A percentile compares a stretch with the other conserved stretches of the same genome.
phyloP scores from a whole-genome alignment of 2,329 filamentous ascomycete genomes.

The Venturia carpophila region DNA sequence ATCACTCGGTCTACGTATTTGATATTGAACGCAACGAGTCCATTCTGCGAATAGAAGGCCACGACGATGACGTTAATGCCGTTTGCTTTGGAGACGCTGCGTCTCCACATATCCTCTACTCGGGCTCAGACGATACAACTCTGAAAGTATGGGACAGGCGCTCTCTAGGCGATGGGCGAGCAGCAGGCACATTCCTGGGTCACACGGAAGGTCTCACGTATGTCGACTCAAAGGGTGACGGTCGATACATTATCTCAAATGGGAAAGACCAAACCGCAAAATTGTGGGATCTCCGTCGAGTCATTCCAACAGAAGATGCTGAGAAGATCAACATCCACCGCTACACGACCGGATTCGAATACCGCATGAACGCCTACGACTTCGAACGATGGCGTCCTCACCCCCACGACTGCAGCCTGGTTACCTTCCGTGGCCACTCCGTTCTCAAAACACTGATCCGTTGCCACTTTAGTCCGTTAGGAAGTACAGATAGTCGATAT shows the following conservation, averaged over 20 bases:
- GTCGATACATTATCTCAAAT: constrained; percentile 85
- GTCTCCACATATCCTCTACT: constrained; percentile 91
- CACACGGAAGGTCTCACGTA: constrained; percentile 60
- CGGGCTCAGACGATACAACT: constrained; percentile 87
- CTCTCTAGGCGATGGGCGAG: constrained; percentile 53
- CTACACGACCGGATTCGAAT: constrained; percentile 62
- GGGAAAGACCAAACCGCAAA: constrained; percentile 97
- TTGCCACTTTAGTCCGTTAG: constrained; percentile 87
- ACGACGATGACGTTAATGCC: constrained; percentile 86
- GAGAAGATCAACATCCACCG: constrained; percentile 48
- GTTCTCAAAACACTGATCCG: constrained; percentile 86
- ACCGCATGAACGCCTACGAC: constrained; percentile 61
- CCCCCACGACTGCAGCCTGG: constrained; percentile 79
- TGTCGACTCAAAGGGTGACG: constrained; percentile 75
- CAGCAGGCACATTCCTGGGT: constrained; percentile 57
- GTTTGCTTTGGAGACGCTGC: constrained; percentile 88
- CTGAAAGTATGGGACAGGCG: constrained; percentile 95
- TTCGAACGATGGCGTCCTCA: constrained; percentile 62
- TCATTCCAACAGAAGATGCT: constrained; percentile 64
- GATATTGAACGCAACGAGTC: constrained; percentile 76
- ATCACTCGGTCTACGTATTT: constrained; percentile 75
- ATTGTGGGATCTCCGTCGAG: constrained; percentile 89
- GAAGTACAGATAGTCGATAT: constrained; percentile 79
- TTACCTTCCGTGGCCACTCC: constrained; percentile 85
- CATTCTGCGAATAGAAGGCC: constrained; percentile 67